phyloP scores from a whole-genome alignment of 495 filamentous ascomycete species.

The Saxispiralis lemnorum region DNA sequence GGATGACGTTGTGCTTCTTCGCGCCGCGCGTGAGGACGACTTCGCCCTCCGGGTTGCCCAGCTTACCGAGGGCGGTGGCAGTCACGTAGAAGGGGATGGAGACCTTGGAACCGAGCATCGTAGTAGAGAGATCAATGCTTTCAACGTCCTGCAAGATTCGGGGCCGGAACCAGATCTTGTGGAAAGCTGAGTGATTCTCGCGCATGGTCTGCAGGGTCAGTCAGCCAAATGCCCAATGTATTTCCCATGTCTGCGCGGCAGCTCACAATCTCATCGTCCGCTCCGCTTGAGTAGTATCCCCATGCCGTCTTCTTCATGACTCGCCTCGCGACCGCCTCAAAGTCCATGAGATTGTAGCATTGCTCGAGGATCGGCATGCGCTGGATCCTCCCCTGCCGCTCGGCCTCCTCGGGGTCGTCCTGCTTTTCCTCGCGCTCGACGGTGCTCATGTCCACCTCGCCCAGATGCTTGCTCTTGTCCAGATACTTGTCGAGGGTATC shows the following conservation, averaged over 20 bases:
- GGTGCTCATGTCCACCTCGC: constrained; percentile 75
- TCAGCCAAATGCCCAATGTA: neutral
- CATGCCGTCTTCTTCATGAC: constrained; percentile 92
- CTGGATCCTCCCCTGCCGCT: constrained; percentile 53
- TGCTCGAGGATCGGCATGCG: constrained; percentile 68
- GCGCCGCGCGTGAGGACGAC: constrained; percentile 76
- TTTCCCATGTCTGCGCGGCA: neutral
- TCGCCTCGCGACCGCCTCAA: constrained; percentile 70
- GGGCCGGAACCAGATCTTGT: constrained; percentile 95
- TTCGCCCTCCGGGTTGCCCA: constrained; percentile 77
- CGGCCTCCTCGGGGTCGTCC: constrained; percentile 59
- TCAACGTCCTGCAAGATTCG: constrained; percentile 72
- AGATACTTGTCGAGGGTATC: constrained; percentile 71
- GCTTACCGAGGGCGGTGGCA: constrained; percentile 79
- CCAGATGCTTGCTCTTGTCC: constrained; percentile 73
- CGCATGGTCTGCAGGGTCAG: constrained; percentile 56
- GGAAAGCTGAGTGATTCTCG: constrained; percentile 90
- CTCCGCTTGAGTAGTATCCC: constrained; percentile 91
- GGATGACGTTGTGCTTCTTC: constrained; percentile 67
- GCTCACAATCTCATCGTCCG: constrained; percentile 88
- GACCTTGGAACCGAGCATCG: constrained; percentile 74
- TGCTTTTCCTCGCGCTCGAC: constrained; percentile 54
- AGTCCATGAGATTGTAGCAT: constrained; percentile 90
- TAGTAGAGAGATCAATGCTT: constrained; percentile 66
- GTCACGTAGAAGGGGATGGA: constrained; percentile 83